Evolutionary conservation across 73 alveolate genomes (phyloP), one percentile per base, ranked within the genome.

Genomic region (Stentor coeruleus): DNA sequence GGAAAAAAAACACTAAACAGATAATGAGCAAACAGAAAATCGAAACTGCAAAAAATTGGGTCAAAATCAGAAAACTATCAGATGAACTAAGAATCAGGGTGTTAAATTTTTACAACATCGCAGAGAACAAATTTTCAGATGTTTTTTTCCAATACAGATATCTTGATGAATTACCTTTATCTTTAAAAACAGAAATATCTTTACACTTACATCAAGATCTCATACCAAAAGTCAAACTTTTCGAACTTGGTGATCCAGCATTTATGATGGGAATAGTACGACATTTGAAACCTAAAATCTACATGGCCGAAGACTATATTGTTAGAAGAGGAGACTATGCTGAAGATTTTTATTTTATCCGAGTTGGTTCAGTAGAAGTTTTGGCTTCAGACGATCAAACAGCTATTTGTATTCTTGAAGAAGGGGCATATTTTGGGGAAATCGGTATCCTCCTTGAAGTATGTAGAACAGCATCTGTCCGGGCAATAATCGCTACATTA

Each of bases 381-480:
- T 42, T 87, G 6, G 86, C 93, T 0, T 83, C 91, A 2, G 91
- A 90, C 83, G 80, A 83, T 30, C 30, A 81, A 39, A 84, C 91
- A 3, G 41, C 74, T 28, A 86, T 90, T 2, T 88, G 91, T 3
- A 66, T 58, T 59, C 37, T 87, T 81, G 77, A 81, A 31, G 91
- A 90, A 84, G 96, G 96, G 0, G 59, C 81, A 40, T 90, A 87
- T 77, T 90, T 90, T 73, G 96, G 96, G 33, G 96, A 90, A 49
- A 87, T 90, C 11, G 96, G 96, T 1, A 81, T 86, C 26, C 72
- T 90, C 26, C 42, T 90, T 14, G 86, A 91, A 2, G 59, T 41
- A 3, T 76, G 41, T 3, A 82, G 95, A 33, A 41, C 93, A 41
- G 74, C 81, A 60, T 82, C 88, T n/a, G 91, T 90, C 3, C 83